These are phyloP conservation scores for Carex cristatella DNA, from an alignment of 176 grass and related monocot genomes.

Conservation along the genomic window DNA sequence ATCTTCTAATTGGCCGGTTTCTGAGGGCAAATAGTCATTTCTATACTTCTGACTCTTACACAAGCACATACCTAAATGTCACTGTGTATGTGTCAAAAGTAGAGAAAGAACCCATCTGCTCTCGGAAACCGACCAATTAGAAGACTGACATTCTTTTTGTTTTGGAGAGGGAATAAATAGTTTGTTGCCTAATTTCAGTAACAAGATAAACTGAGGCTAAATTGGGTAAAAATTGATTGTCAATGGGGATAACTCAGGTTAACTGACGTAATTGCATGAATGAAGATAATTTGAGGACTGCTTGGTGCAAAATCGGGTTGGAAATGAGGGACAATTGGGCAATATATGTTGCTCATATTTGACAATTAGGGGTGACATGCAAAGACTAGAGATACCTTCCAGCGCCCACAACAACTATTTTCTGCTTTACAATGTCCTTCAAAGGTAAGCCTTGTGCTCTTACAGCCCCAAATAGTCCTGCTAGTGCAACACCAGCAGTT, in stretches of 20 bases:
- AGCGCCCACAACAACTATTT: constrained; percentile 95
- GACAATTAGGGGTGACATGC: not conserved
- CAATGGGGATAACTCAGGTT: not conserved
- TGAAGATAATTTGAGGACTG: not conserved
- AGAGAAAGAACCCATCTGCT: too few relatives aligned
- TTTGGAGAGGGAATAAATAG: constrained; percentile 11
- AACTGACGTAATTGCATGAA: not conserved
- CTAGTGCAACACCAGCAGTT: constrained; percentile 96
- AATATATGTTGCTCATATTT: constrained; percentile 10
- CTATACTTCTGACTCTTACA: too few relatives aligned
- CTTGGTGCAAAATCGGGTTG: not conserved
- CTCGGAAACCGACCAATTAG: too few relatives aligned
- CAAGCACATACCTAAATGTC: too few relatives aligned
- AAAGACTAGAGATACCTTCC: constrained; percentile 69
- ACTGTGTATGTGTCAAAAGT: too few relatives aligned
- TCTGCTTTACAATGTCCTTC: constrained; percentile 67
- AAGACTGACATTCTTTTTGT: not conserved
- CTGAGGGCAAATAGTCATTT: too few relatives aligned
- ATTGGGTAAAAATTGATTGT: not conserved
- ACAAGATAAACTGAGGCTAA: not conserved
- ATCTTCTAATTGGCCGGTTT: too few relatives aligned
- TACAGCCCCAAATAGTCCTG: constrained; percentile 88
- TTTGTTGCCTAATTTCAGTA: not conserved
- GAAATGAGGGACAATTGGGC: not conserved
- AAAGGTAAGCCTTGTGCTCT: constrained; percentile 78